A percentile compares a stretch with the other conserved stretches of the same genome.
phyloP scores from a whole-genome alignment of 176 grass and related monocot species.

The Hordeum marinum region DNA sequence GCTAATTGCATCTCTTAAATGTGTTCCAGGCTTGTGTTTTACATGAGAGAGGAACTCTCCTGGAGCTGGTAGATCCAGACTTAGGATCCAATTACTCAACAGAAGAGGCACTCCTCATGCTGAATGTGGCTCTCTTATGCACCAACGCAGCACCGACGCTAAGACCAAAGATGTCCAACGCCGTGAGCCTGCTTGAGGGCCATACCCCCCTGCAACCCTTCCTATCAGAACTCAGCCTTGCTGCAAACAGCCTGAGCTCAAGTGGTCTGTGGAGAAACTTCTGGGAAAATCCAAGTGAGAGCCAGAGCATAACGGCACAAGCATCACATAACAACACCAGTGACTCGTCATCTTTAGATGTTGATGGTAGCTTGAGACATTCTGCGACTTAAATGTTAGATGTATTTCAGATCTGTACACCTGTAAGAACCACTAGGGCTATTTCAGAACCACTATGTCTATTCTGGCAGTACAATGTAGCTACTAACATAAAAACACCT shows the following conservation, averaged over 20 bases:
- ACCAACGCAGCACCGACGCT: constrained; percentile 77
- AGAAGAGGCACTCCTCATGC: constrained; percentile 71
- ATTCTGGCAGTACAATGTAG: constrained; percentile 7
- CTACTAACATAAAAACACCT: not conserved
- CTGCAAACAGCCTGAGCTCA: constrained; percentile 38
- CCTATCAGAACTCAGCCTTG: constrained; percentile 43
- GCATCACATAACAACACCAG: constrained; percentile 24
- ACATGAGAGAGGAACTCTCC: constrained; percentile 58
- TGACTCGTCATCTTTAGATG: constrained; percentile 22
- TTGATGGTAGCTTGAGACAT: constrained; percentile 32
- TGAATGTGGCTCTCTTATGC: constrained; percentile 76
- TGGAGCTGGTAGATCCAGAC: constrained; percentile 83
- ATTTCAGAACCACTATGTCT: not conserved
- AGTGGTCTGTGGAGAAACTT: constrained; percentile 51
- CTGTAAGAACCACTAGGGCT: constrained; percentile 21
- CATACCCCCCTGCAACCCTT: constrained; percentile 49
- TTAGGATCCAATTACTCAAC: constrained; percentile 61
- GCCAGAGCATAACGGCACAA: constrained; percentile 38
- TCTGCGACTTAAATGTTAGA: not conserved
- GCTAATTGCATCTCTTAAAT: constrained; percentile 20
- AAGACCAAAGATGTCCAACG: constrained; percentile 80
- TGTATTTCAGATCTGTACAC: constrained; percentile 11
- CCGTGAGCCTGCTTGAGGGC: constrained; percentile 84
- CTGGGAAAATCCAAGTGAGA: constrained; percentile 56
- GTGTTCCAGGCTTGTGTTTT: constrained; percentile 72